phyloP scores from a whole-genome alignment of 768 basidiomycete genomes.

The Megacollybia marginata region DNA sequence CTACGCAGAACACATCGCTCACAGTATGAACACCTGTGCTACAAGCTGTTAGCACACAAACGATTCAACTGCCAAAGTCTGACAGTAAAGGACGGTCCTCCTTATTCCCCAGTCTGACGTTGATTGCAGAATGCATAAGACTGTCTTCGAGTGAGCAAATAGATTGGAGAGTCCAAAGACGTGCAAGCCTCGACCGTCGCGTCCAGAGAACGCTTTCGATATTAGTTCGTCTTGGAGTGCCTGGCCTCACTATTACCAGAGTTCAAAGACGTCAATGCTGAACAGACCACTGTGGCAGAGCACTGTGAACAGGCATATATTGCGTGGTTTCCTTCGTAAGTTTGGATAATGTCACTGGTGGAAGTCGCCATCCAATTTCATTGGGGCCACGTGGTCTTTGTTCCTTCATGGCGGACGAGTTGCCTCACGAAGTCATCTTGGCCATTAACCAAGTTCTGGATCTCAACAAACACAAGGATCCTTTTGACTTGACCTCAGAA shows the following conservation, averaged over 20 bases:
- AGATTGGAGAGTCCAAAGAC: conserved; percentile 20
- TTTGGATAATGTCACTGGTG: conserved; percentile 30
- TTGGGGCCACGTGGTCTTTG: not conserved
- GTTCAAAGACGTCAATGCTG: not conserved
- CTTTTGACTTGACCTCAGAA: conserved; percentile 49
- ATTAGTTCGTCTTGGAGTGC: conserved; percentile 79
- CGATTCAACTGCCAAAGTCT: conserved; percentile 10
- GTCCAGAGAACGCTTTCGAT: conserved; percentile 77
- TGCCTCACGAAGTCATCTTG: conserved; percentile 61
- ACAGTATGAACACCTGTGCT: conserved; percentile 81
- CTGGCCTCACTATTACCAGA: conserved; percentile 25
- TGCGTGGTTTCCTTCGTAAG: conserved; percentile 54
- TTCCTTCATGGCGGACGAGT: conserved; percentile 29
- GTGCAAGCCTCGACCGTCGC: conserved; percentile 77
- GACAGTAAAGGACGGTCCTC: conserved; percentile 74
- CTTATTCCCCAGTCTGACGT: conserved; percentile 63
- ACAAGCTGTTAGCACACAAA: conserved; percentile 1
- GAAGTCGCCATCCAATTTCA: not conserved
- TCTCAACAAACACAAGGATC: conserved; percentile 37
- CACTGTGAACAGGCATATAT: conserved; percentile 63
- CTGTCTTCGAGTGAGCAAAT: conserved; percentile 25
- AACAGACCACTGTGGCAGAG: conserved; percentile 59
- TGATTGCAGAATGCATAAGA: conserved; percentile 70
- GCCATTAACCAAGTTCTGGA: conserved; percentile 65
- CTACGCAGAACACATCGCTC: conserved; percentile 72